Conservation (phyloP, 2,329 filamentous ascomycete species). For the Pseudogymnoascus sp. region DNA sequence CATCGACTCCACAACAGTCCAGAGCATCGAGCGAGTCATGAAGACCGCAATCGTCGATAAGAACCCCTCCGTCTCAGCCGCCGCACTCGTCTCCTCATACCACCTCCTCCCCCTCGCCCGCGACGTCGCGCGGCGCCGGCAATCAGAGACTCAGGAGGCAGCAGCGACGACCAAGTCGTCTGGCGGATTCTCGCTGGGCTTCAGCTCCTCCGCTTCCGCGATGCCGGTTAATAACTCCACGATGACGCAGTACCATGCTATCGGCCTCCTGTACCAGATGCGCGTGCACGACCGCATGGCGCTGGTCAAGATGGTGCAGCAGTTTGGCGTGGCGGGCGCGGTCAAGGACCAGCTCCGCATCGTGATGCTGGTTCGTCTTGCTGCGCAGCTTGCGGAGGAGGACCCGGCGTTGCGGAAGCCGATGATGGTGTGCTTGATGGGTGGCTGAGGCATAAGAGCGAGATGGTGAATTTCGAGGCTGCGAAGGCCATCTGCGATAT, state of each 20-base stretch:
- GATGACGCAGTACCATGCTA: constrained; percentile 98
- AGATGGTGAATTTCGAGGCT: constrained; percentile 99
- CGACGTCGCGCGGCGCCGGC: constrained; percentile 94
- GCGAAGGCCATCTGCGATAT: constrained; percentile 97
- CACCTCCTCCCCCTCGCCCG: constrained; percentile 93
- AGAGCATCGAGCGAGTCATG: constrained; percentile 96
- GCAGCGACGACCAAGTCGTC: constrained; percentile 85
- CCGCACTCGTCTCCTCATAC: constrained; percentile 92
- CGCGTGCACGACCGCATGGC: constrained; percentile 96
- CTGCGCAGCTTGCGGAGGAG: constrained; percentile 89
- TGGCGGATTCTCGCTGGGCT: constrained; percentile 83
- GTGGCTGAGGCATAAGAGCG: constrained; percentile 96
- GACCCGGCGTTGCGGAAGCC: constrained; percentile 82
- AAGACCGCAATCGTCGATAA: constrained; percentile 99
- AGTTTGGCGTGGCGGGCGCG: constrained; percentile 84
- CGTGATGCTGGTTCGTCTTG: constrained; percentile 85
- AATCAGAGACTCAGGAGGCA: constrained; percentile 96
- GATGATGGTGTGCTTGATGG: constrained; percentile 96
- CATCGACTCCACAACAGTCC: constrained; percentile 92
- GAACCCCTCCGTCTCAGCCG: constrained; percentile 93
- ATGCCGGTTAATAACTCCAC: constrained; percentile 85
- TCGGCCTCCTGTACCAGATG: constrained; percentile 97
- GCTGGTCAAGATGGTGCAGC: constrained; percentile 99
- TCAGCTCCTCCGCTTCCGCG: constrained; percentile 70
- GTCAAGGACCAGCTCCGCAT: too few species aligned